phyloP scores from a whole-genome alignment of 495 filamentous ascomycete genomes.

The Rhizodiscina lignyota region DNA sequence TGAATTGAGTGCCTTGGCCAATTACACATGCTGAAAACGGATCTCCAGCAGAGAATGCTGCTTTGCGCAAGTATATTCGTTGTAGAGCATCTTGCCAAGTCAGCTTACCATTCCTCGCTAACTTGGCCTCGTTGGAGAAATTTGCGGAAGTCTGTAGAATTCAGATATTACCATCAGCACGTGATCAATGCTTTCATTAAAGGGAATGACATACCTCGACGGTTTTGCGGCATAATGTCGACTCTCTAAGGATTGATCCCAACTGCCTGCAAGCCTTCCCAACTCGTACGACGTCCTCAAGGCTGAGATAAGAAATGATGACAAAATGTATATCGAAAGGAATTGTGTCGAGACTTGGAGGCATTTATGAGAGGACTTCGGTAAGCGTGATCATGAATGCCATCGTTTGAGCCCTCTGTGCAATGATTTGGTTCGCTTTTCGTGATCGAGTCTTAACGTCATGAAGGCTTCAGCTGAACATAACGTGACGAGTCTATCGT shows the following conservation, averaged over 20 bases:
- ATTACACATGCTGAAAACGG: neutral
- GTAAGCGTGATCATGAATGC: too few relatives aligned
- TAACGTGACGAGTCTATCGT: too few relatives aligned
- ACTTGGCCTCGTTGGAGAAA: neutral
- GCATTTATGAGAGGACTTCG: too few relatives aligned
- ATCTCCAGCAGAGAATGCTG: neutral
- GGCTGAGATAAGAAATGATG: slow-evolving; percentile 21
- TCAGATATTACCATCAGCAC: neutral
- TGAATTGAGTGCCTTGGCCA: neutral
- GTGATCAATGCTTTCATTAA: neutral
- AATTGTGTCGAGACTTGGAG: slow-evolving; percentile 12
- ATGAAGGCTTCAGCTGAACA: too few relatives aligned
- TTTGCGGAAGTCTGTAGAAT: slow-evolving; percentile 5
- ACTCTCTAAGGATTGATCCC: slow-evolving; percentile 34
- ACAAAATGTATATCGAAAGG: slow-evolving; percentile 20
- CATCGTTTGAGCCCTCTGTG: too few relatives aligned
- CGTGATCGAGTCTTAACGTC: too few relatives aligned
- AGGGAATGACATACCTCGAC: slow-evolving; percentile 32
- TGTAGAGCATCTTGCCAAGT: neutral
- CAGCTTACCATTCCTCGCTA: neutral
- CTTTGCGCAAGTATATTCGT: neutral
- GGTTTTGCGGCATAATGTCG: slow-evolving; percentile 41
- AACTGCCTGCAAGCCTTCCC: slow-evolving; percentile 36
- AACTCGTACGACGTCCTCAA: slow-evolving; percentile 33
- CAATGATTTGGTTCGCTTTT: too few relatives aligned